phyloP scores from a whole-genome alignment of 305 asterid genomes.

The Fraxinus xanthoxyloides region DNA sequence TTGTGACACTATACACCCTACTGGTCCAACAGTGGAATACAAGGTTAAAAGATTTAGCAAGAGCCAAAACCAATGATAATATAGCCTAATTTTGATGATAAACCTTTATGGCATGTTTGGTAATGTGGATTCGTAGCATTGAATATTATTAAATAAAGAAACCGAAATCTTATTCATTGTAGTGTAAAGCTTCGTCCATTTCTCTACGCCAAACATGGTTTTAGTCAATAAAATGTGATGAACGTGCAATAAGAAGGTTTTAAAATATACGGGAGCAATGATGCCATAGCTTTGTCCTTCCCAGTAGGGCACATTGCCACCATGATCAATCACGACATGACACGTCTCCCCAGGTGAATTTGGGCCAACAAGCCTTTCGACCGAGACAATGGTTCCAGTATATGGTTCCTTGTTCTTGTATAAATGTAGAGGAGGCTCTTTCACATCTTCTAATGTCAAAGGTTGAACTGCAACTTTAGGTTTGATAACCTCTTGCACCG shows the following conservation, averaged over 20 bases:
- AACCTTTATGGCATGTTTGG: neutral
- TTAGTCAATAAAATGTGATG: neutral
- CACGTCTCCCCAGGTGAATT: conserved; percentile 95
- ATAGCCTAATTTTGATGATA: neutral
- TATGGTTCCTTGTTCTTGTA: conserved; percentile 85
- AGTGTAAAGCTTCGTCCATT: neutral
- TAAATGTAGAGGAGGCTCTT: conserved; percentile 80
- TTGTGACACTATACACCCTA: neutral
- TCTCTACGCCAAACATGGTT: neutral
- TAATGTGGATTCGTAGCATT: neutral
- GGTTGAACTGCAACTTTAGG: conserved; percentile 72
- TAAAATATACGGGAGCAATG: conserved; percentile 70
- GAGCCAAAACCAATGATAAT: neutral
- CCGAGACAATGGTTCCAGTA: conserved; percentile 76
- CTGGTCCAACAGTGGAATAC: neutral
- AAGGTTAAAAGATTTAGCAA: neutral
- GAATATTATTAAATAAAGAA: neutral
- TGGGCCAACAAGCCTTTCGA: conserved; percentile 87
- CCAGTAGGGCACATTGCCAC: conserved; percentile 88
- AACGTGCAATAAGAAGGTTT: conserved; percentile 1
- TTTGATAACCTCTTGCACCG: conserved; percentile 78
- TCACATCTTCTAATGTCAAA: conserved; percentile 68
- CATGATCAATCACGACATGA: conserved; percentile 92
- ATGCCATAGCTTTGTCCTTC: conserved; percentile 98
- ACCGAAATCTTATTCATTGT: neutral